These are phyloP conservation scores for Backusella morwellensis DNA, from an alignment of 192 early-diverging fungal genomes.

Conservation along the genomic window DNA sequence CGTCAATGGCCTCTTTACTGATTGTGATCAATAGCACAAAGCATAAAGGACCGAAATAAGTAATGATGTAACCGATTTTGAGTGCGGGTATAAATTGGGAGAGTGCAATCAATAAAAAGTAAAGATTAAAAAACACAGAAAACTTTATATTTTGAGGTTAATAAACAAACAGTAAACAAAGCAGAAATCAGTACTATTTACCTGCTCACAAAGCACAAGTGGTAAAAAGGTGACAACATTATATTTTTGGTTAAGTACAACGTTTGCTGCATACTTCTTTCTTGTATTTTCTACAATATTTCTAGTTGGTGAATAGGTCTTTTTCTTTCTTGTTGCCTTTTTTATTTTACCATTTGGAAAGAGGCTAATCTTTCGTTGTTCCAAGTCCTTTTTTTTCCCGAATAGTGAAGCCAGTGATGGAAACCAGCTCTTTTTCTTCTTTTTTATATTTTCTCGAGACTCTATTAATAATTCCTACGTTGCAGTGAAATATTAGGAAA, in stretches of 20 bases:
- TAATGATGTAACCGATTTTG: constrained; percentile 84
- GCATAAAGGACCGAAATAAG: constrained; percentile 90
- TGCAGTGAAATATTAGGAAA: not conserved
- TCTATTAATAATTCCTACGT: not conserved
- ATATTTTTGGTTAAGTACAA: constrained; percentile 88
- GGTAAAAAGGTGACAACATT: constrained; percentile 78
- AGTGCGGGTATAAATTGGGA: constrained; percentile 91
- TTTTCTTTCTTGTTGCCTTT: not conserved
- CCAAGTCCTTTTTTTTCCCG: constrained; percentile 4
- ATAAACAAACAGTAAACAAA: constrained; percentile 5
- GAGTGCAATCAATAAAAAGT: constrained; percentile 89
- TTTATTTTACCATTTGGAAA: not conserved
- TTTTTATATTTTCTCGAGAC: constrained; percentile 6
- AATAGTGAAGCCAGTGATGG: not conserved
- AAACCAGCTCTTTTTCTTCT: not conserved
- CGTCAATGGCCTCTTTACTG: constrained; percentile 90
- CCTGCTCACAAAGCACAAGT: constrained; percentile 79
- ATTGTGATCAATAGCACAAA: constrained; percentile 92
- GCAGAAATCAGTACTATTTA: constrained; percentile 16
- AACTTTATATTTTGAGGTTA: constrained; percentile 53
- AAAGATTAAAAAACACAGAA: constrained; percentile 94
- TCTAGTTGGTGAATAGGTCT: not conserved
- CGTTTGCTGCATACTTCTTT: constrained; percentile 71
- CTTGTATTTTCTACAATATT: constrained; percentile 43
- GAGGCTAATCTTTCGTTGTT: not conserved